phyloP scores from a whole-genome alignment of 495 filamentous ascomycete genomes.

The Aspergillus ellipticus region DNA sequence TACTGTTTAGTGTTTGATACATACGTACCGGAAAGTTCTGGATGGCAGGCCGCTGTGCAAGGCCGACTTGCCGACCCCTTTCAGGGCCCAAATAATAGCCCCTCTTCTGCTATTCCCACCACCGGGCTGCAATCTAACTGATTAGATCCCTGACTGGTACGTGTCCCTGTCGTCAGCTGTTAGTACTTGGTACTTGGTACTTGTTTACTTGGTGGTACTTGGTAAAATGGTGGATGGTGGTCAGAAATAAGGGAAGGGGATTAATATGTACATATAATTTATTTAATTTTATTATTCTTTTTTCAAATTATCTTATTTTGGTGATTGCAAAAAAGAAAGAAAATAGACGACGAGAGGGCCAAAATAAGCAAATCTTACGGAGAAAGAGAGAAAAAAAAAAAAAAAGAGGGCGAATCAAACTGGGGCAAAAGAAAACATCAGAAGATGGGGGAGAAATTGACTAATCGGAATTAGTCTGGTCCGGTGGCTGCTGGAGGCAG shows the following conservation, averaged over 20 bases:
- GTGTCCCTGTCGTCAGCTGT: constrained; percentile 25
- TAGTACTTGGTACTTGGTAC: no score
- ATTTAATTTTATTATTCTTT: neutral
- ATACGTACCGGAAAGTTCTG: no score
- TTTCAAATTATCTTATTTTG: neutral
- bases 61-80: constrained; percentile 6
- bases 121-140: constrained; percentile 11
- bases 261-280: no score
- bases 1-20: no score
- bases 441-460: neutral
- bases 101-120: constrained; percentile 10
- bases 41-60: no score
- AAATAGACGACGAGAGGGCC: neutral
- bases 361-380: neutral
- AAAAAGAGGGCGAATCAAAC: neutral
- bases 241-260: no score
- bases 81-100: constrained; percentile 10
- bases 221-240: no score
- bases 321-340: neutral
- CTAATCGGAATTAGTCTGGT: neutral
- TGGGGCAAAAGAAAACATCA: no score
- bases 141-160: constrained; percentile 22
- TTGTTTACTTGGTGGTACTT: no score
- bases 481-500: neutral
- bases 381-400: constrained; percentile 3